phyloP scores from a whole-genome alignment of 306 rosid genomes.

The Fragaria vesca region DNA sequence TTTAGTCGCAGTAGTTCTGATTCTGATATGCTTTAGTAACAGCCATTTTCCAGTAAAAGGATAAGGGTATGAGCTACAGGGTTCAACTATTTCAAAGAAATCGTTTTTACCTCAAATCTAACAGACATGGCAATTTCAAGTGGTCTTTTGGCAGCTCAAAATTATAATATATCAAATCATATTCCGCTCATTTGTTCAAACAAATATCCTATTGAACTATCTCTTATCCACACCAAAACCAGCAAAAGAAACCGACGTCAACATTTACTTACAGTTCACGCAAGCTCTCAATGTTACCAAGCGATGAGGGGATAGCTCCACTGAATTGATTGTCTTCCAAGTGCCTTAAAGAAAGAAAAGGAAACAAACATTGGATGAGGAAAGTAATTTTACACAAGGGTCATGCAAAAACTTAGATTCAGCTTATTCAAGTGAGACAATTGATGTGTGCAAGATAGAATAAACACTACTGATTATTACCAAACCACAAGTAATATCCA shows the following conservation, averaged over 20 bases:
- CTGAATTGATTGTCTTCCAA: constrained; percentile 75
- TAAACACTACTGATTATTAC: constrained; percentile 5
- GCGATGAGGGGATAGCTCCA: constrained; percentile 79
- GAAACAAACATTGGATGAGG: constrained; percentile 9
- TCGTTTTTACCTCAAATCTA: neutral
- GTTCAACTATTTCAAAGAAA: neutral
- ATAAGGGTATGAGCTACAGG: neutral
- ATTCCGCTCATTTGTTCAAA: neutral
- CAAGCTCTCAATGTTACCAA: constrained; percentile 58
- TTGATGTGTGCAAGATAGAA: constrained; percentile 6
- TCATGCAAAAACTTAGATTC: constrained; percentile 21
- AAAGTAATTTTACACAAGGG: constrained; percentile 15
- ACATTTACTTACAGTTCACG: constrained; percentile 64
- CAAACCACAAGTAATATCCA: constrained; percentile 8
- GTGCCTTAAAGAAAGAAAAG: constrained; percentile 45
- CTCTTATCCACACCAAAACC: neutral
- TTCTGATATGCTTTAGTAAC: neutral
- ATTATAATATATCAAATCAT: neutral
- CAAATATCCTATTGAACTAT: neutral
- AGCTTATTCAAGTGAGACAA: constrained; percentile 22
- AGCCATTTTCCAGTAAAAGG: neutral
- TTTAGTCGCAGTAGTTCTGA: neutral
- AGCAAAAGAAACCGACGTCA: neutral
- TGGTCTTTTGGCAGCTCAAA: neutral
- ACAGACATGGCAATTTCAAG: constrained; percentile 3